Evolutionary conservation across 2,329 filamentous ascomycete genomes (phyloP).

Genomic region (Fusarium xylarioides): DNA sequence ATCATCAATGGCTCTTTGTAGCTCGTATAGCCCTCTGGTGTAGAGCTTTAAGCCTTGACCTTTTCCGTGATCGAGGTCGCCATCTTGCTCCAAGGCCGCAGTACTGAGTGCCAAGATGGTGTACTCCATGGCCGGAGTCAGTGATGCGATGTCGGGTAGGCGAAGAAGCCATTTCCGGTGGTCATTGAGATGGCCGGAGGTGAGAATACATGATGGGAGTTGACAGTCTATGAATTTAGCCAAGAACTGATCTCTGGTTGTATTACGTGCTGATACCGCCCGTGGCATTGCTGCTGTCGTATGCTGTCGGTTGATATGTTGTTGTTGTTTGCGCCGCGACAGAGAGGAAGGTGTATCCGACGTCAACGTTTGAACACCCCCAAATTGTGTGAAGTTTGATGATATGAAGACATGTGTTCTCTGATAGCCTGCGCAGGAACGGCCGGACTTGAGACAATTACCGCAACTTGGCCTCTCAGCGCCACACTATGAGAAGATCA

Average conservation of each 20-base stretch:
- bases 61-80: background rate
- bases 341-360: fast-evolving
- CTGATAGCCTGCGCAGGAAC: background rate
- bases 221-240: background rate
- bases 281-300: fast-evolving
- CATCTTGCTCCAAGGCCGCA: background rate
- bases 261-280: background rate
- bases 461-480: background rate
- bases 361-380: fast-evolving
- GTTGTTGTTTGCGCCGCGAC: fast-evolving
- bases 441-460: background rate
- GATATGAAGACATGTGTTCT: background rate
- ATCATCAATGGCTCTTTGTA: background rate
- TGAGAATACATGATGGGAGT: background rate
- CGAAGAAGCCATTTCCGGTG: background rate
- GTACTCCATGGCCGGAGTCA: background rate
- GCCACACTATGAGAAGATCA: background rate
- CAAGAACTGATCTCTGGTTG: background rate
- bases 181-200: background rate
- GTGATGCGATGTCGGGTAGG: fast-evolving
- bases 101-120: background rate
- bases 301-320: fast-evolving
- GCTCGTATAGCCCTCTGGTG: background rate
- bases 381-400: fast-evolving
- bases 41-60: background rate